Percentiles rank a stretch among this genome's conserved stretches.
Evolutionary conservation across 2,329 filamentous ascomycete genomes (phyloP).

Genomic region (Xylariaceae sp.): DNA sequence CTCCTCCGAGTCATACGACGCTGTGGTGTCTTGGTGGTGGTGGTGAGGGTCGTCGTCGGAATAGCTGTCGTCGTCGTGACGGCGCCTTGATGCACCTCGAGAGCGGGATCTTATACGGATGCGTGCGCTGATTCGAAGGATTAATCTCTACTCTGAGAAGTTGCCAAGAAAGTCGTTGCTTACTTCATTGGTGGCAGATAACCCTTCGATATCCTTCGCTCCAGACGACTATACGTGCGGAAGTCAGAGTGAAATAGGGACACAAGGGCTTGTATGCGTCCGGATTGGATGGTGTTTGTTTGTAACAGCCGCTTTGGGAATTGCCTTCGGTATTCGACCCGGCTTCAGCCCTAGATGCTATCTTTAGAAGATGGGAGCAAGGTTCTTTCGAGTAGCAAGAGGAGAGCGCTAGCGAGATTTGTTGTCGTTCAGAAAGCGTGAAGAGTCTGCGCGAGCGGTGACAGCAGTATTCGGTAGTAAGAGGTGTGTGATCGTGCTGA

Average conservation of each 20-base stretch:
- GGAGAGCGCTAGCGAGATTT: too few species aligned
- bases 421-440: too few species aligned
- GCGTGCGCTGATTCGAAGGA: conserved; percentile 16
- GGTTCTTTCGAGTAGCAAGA: background rate
- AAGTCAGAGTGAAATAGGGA: conserved; percentile 44
- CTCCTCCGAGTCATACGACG: conserved; percentile 13
- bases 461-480: conserved; percentile 2
- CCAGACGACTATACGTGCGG: conserved; percentile 46
- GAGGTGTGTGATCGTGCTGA: background rate
- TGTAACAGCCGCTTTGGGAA: conserved; percentile 6
- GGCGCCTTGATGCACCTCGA: background rate
- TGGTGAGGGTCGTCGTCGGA: conserved; percentile 9
- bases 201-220: conserved; percentile 40
- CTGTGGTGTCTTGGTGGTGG: conserved; percentile 2
- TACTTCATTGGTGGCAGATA: conserved; percentile 43
- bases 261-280: conserved; percentile 6
- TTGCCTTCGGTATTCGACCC: background rate
- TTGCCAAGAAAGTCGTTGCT: conserved; percentile 30
- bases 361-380: conserved; percentile 2
- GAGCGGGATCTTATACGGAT: conserved; percentile 1
- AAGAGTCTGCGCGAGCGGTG: background rate
- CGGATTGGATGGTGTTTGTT: background rate
- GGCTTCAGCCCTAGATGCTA: background rate
- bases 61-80: background rate
- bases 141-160: conserved; percentile 13